These are phyloP conservation scores for Rhizopogon sp. DNA, from an alignment of 768 basidiomycete species.

Conservation along the genomic window DNA sequence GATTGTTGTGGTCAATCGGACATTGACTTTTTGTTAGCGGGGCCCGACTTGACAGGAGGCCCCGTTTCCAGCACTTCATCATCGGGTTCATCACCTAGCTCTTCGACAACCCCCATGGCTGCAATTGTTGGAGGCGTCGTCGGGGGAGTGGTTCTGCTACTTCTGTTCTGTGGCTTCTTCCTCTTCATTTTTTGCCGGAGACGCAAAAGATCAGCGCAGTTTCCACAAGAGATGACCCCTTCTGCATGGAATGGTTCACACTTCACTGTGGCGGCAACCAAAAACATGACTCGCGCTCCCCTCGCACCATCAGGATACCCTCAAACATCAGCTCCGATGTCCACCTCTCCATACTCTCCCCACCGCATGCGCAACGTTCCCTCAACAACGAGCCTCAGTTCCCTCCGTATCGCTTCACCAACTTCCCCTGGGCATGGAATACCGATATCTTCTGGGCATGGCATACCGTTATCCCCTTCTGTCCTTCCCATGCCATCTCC, in stretches of 20 bases:
- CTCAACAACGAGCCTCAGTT: slow-evolving; percentile 8
- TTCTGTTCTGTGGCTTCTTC: slow-evolving; percentile 10
- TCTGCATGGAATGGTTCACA: background rate
- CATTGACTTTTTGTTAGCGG: slow-evolving; percentile 5
- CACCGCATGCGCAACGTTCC: slow-evolving; percentile 1
- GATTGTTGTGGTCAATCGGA: background rate
- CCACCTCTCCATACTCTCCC: background rate
- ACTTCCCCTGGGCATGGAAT: background rate
- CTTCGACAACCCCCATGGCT: slow-evolving; percentile 7
- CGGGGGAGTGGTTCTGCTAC: slow-evolving; percentile 10
- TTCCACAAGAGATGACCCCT: background rate
- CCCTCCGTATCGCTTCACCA: background rate
- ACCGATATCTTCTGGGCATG: background rate
- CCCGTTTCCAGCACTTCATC: slow-evolving; percentile 3
- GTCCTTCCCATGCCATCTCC: background rate
- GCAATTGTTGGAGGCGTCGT: slow-evolving; percentile 19
- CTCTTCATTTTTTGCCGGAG: slow-evolving; percentile 8
- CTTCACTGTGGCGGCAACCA: background rate
- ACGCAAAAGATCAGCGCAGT: slow-evolving; percentile 2
- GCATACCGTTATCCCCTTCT: background rate
- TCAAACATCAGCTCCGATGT: background rate
- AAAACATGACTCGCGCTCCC: background rate
- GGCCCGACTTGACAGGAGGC: slow-evolving; percentile 13
- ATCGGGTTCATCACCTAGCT: background rate
- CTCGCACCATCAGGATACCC: background rate